A percentile compares a stretch with the other conserved stretches of the same genome.
These are phyloP conservation scores for Botrytis medusae DNA, from an alignment of 2,329 filamentous ascomycete genomes.

Conservation along the genomic window DNA sequence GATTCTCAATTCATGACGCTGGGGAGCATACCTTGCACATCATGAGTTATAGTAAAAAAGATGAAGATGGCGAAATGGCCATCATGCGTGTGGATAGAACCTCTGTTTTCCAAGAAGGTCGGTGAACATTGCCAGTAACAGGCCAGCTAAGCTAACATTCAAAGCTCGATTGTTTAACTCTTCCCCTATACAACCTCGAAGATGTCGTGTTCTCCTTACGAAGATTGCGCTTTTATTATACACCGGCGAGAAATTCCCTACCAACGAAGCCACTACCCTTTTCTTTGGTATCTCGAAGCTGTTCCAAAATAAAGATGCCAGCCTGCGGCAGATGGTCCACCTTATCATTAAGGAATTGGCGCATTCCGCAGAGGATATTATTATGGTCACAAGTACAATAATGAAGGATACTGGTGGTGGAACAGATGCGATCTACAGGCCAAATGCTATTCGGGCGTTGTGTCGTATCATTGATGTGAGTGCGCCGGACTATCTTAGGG, in stretches of 20 bases:
- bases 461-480: conserved; percentile 95
- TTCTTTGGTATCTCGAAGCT: conserved; percentile 99
- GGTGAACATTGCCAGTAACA: conserved; percentile 36
- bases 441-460: conserved; percentile 92
- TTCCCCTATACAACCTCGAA: conserved; percentile 92
- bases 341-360: conserved; percentile 97
- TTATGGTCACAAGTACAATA: conserved; percentile 99
- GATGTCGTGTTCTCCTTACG: conserved; percentile 95
- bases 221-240: conserved; percentile 97
- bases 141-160: conserved; percentile 42
- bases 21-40: conserved; percentile 43
- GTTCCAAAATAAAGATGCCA: conserved; percentile 99
- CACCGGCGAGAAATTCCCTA: conserved; percentile 94
- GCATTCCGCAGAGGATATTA: conserved; percentile 93
- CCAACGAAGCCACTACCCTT: conserved; percentile 93
- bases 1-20: conserved; percentile 40
- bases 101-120: conserved; percentile 98
- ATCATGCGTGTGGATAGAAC: conserved; percentile 98
- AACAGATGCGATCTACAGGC: conserved; percentile 89
- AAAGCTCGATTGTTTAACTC: conserved; percentile 95
- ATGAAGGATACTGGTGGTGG: conserved; percentile 99
- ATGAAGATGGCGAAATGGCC: conserved; percentile 92
- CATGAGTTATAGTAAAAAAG: conserved; percentile 99
- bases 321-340: conserved; percentile 97
- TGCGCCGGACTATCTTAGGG: conserved; percentile 28